These are phyloP conservation scores for Mallotus nudiflorus DNA, from an alignment of 345 rosid species.

Conservation along the genomic window DNA sequence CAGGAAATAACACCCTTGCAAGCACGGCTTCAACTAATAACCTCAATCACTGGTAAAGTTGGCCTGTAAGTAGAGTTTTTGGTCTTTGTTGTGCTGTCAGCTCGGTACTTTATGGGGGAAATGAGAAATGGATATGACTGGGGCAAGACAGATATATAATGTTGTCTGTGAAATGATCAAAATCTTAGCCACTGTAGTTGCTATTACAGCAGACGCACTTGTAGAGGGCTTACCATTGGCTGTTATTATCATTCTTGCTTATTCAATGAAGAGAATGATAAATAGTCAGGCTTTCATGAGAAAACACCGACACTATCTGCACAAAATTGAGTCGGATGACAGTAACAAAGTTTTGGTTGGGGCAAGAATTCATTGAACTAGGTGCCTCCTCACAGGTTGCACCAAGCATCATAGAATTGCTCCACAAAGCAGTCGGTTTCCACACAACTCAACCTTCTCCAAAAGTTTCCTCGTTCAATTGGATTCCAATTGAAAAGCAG, in stretches of 20 bases:
- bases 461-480: slow-evolving; percentile 35
- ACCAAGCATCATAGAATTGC: slow-evolving; percentile 42
- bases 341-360: slow-evolving; percentile 64
- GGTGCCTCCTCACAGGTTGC: slow-evolving; percentile 26
- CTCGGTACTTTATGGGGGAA: slow-evolving; percentile 71
- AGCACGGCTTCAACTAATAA: slow-evolving; percentile 56
- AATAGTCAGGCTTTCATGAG: slow-evolving; percentile 73
- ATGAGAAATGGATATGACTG: slow-evolving; percentile 50
- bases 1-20: slow-evolving; percentile 69
- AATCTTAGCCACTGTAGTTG: slow-evolving; percentile 67
- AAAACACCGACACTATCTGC: slow-evolving; percentile 64
- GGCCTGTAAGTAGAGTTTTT: slow-evolving; percentile 55
- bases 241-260: slow-evolving; percentile 69
- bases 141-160: slow-evolving; percentile 44
- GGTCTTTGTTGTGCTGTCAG: neutral
- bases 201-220: slow-evolving; percentile 76
- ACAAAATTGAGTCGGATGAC: slow-evolving; percentile 65
- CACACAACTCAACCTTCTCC: slow-evolving; percentile 51
- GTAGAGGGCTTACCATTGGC: slow-evolving; percentile 84
- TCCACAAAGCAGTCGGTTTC: slow-evolving; percentile 56
- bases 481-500: slow-evolving; percentile 63
- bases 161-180: slow-evolving; percentile 50
- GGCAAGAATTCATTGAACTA: slow-evolving; percentile 32
- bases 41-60: slow-evolving; percentile 58
- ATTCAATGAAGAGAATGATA: slow-evolving; percentile 86